Conservation (phyloP, 2,329 filamentous ascomycete genomes). For the Phoma herbarum region DNA sequence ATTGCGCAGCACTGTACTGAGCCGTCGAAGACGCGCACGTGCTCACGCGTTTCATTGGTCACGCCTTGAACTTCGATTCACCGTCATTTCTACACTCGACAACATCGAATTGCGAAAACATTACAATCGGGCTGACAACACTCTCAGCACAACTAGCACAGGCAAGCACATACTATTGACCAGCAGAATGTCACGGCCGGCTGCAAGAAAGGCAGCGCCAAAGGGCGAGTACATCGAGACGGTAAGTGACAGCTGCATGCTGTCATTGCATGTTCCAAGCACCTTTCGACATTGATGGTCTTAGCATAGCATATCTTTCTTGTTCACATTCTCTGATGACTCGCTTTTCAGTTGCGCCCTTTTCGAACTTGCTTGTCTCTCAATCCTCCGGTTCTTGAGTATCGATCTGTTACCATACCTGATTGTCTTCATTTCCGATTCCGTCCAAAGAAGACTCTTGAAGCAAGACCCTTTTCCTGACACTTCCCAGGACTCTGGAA, state of each 20-base stretch:
- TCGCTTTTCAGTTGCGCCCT: background rate
- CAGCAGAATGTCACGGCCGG: conserved; percentile 53
- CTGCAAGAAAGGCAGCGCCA: conserved; percentile 64
- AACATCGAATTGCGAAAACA: background rate
- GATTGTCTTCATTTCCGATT: too few species aligned
- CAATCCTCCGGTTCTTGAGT: background rate
- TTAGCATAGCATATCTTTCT: too few species aligned
- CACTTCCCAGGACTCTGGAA: conserved; percentile 81
- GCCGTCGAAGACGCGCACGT: conserved; percentile 2
- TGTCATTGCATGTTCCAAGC: background rate
- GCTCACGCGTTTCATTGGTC: conserved; percentile 24
- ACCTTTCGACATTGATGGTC: background rate
- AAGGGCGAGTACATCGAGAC: conserved; percentile 98
- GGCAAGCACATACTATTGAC: background rate
- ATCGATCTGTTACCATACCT: too few species aligned
- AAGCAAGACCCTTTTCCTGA: background rate
- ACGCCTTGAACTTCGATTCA: conserved; percentile 15
- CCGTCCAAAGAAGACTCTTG: too few species aligned
- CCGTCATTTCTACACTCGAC: conserved; percentile 11
- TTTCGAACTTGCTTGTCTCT: background rate
- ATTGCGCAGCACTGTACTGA: background rate
- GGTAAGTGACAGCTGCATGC: conserved; percentile 56
- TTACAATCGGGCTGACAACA: background rate
- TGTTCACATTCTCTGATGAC: background rate
- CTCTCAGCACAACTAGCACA: background rate